A percentile compares a stretch with the other conserved stretches of the same genome.
Evolutionary conservation across 1,139 yeast species (phyloP).

Genomic region (Magnusiomyces suaveolens): DNA sequence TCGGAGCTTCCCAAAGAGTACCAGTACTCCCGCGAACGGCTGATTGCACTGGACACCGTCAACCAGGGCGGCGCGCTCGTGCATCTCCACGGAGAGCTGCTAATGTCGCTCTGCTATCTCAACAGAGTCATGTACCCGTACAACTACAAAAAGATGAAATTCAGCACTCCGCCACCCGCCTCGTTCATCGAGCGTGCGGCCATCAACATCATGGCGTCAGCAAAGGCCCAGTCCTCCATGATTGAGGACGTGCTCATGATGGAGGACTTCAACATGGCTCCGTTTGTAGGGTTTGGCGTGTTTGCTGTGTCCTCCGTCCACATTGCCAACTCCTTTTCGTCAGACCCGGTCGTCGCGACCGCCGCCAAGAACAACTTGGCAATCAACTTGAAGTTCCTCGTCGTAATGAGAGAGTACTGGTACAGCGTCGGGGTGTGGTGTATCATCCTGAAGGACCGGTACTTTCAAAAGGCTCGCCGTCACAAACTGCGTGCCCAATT

Average conservation of each 20-base stretch:
- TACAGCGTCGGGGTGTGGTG: constrained; percentile 33
- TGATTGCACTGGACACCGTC: constrained; percentile 19
- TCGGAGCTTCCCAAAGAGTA: constrained; percentile 19
- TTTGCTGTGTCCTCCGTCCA: constrained; percentile 33
- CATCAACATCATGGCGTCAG: constrained; percentile 26
- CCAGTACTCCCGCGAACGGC: constrained; percentile 20
- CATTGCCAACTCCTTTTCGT: constrained; percentile 30
- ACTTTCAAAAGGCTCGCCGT: constrained; percentile 18
- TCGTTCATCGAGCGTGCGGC: constrained; percentile 27
- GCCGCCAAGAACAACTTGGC: constrained; percentile 30
- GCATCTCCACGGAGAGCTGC: constrained; percentile 23
- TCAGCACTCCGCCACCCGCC: constrained; percentile 23
- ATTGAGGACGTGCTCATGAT: constrained; percentile 27
- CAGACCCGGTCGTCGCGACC: constrained; percentile 25
- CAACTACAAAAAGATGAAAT: constrained; percentile 13
- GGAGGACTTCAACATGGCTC: constrained; percentile 30
- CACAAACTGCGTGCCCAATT: constrained; percentile 11
- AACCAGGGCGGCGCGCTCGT: constrained; percentile 22
- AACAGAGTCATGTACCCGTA: constrained; percentile 23
- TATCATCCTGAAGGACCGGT: constrained; percentile 29
- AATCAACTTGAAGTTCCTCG: constrained; percentile 27
- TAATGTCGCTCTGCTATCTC: constrained; percentile 21
- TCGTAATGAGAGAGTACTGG: constrained; percentile 30
- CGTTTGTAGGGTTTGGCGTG: constrained; percentile 32
- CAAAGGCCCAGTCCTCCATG: constrained; percentile 28